Evolutionary conservation across 768 basidiomycete species (phyloP).

Genomic region (Russula abietina): DNA sequence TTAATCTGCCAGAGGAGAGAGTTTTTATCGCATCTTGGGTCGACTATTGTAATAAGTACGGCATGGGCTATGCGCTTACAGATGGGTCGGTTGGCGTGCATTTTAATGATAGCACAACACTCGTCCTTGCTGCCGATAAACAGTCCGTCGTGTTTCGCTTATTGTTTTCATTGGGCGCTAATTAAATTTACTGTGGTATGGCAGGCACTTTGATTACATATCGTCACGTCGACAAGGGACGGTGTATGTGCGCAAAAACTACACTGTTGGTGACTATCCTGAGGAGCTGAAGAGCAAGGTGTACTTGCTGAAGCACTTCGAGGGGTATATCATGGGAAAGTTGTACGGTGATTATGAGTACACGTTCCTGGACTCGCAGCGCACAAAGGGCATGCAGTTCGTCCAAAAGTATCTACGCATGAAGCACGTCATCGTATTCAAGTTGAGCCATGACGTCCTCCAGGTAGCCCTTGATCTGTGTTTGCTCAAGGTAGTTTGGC

Average conservation of each 20-base stretch:
- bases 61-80: slow-evolving; percentile 97
- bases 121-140: slow-evolving; percentile 83
- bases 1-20: slow-evolving; percentile 51
- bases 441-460: slow-evolving; percentile 90
- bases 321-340: slow-evolving; percentile 88
- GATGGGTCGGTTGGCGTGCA: slow-evolving; percentile 93
- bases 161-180: slow-evolving; percentile 3
- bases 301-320: slow-evolving; percentile 89
- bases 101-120: slow-evolving; percentile 90
- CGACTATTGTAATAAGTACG: slow-evolving; percentile 98
- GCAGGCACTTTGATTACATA: slow-evolving; percentile 86
- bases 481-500: background rate
- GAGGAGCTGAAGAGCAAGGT: slow-evolving; percentile 85
- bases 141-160: slow-evolving; percentile 46
- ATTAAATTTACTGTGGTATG: background rate
- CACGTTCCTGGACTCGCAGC: slow-evolving; percentile 61
- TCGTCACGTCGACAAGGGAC: slow-evolving; percentile 58
- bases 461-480: slow-evolving; percentile 50
- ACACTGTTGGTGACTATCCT: slow-evolving; percentile 65
- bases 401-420: slow-evolving; percentile 92
- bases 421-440: slow-evolving; percentile 96
- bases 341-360: slow-evolving; percentile 82
- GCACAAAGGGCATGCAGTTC: slow-evolving; percentile 87
- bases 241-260: slow-evolving; percentile 65
- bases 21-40: slow-evolving; percentile 99